These are phyloP conservation scores for Cryphonectria carpinicola DNA, from an alignment of 2,329 filamentous ascomycete genomes.

Conservation along the genomic window DNA sequence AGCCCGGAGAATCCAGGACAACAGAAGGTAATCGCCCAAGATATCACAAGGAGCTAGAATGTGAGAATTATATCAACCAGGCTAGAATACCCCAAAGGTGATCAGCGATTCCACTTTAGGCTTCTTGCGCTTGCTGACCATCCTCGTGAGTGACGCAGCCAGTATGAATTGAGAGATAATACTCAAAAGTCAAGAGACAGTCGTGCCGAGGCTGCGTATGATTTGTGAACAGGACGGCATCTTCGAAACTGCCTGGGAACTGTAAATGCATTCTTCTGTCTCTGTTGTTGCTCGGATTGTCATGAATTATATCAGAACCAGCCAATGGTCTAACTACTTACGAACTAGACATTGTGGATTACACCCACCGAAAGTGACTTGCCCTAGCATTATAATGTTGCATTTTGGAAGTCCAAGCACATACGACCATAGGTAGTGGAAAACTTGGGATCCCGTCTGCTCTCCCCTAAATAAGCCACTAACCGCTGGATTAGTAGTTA, in stretches of 20 bases:
- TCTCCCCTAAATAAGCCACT: constrained; percentile 6
- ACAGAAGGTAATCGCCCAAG: too few relatives aligned
- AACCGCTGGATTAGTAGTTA: constrained; percentile 6
- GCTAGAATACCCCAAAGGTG: neutral
- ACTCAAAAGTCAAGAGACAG: too few relatives aligned
- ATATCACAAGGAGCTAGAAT: too few relatives aligned
- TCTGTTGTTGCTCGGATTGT: neutral
- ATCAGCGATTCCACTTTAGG: neutral
- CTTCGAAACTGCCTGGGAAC: neutral
- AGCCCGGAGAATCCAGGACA: too few relatives aligned
- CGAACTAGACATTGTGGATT: neutral
- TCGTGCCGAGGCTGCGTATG: neutral
- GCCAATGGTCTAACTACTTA: neutral
- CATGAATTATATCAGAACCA: neutral
- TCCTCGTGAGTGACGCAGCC: neutral
- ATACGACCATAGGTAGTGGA: constrained; percentile 6
- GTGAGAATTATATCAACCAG: too few relatives aligned
- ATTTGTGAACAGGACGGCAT: neutral
- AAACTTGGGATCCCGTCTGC: constrained; percentile 6
- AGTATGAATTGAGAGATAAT: neutral
- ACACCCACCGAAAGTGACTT: neutral
- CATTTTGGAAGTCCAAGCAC: neutral
- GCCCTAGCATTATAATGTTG: neutral
- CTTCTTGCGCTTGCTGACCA: neutral
- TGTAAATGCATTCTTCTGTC: neutral